phyloP scores from a whole-genome alignment of 805 yeast species.

The Wickerhamiella spandovensis region DNA sequence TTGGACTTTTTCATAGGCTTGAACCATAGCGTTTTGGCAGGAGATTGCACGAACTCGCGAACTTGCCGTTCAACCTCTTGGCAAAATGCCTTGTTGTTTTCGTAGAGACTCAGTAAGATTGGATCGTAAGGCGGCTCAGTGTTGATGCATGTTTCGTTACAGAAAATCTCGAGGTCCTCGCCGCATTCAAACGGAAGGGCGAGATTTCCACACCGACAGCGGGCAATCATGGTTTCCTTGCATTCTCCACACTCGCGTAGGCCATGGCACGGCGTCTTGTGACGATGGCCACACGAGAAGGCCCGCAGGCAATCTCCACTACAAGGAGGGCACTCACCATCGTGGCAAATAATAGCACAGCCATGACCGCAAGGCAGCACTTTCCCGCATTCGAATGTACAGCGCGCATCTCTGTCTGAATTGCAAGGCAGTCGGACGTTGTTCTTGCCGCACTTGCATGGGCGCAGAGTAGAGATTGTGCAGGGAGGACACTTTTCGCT shows the following conservation, averaged over 20 bases:
- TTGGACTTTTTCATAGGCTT: slow-evolving; percentile 63
- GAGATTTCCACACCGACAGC: slow-evolving; percentile 57
- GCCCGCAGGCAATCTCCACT: slow-evolving; percentile 41
- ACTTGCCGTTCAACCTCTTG: slow-evolving; percentile 41
- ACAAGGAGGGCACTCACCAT: slow-evolving; percentile 50
- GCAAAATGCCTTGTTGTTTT: slow-evolving; percentile 52
- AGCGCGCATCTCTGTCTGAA: slow-evolving; percentile 42
- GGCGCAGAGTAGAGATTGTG: slow-evolving; percentile 30
- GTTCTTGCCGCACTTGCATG: slow-evolving; percentile 49
- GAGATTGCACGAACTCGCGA: slow-evolving; percentile 32
- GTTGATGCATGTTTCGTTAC: slow-evolving; percentile 52
- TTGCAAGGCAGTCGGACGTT: slow-evolving; percentile 49
- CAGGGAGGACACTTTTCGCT: slow-evolving; percentile 13
- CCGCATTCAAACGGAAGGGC: slow-evolving; percentile 46
- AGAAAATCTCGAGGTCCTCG: slow-evolving; percentile 20
- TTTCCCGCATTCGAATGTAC: slow-evolving; percentile 48
- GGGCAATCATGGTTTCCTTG: slow-evolving; percentile 35
- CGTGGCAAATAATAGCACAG: slow-evolving; percentile 44
- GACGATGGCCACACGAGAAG: slow-evolving; percentile 50
- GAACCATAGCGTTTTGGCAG: slow-evolving; percentile 41
- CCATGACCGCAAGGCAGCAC: slow-evolving; percentile 36
- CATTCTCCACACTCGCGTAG: slow-evolving; percentile 30
- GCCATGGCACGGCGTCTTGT: slow-evolving; percentile 51
- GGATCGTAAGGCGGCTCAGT: slow-evolving; percentile 16
- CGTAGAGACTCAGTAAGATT: slow-evolving; percentile 32